Base-by-base conservation (phyloP, 2,329 filamentous ascomycete genomes). In the Pestalotiopsis sp. region DNA sequence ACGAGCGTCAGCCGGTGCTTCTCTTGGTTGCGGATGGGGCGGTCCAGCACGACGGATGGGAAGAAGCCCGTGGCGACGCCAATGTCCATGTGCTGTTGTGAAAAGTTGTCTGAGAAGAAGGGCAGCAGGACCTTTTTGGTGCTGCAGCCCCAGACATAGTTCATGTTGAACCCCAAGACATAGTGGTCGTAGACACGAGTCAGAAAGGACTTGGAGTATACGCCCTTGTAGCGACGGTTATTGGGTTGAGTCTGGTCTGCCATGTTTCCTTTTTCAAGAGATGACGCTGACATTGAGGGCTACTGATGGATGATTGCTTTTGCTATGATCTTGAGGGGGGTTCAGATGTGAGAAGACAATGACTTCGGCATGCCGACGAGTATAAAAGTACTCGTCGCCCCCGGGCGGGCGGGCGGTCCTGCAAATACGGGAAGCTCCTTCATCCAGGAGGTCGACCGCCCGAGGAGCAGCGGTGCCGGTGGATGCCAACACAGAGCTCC, bases 11-110 rank as follows among this genome's bases (percentile, higher is more conserved):
- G 70, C 4, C 75, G 70, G 52, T 78, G 76, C 61, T 69, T 73
- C 64, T 70, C 64, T 61, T 66, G 27, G 27, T 56, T 62, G 57
- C 71, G 69, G 58, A 71, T 70, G 1, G 68, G 69, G 3, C 74
- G 38, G 14, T 68, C 61, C 27, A 80, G 71, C 4, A 77, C 74
- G 12, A 68, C 69, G 31, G 77, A 74, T 1, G 79, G 80, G 63
- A 81, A 82, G 70, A 77, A 83, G 12, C 81, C 81, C 2, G 79
- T 79, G 1, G 78, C 81, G n/a, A 82, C 80, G 63, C 81, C 81
- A 27, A 80, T 74, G 71, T 83, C 81, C 23, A 83, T 77, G 67
- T 83, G 81, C 31, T 74, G 72, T n/a, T 71, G 62, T 5, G 78
- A 77, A 67, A 82, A 77, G 69, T 79, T 73, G 39, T 77, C 72